Conservation (phyloP, 2,329 filamentous ascomycete species). For the Epicoccum sorghinum region DNA sequence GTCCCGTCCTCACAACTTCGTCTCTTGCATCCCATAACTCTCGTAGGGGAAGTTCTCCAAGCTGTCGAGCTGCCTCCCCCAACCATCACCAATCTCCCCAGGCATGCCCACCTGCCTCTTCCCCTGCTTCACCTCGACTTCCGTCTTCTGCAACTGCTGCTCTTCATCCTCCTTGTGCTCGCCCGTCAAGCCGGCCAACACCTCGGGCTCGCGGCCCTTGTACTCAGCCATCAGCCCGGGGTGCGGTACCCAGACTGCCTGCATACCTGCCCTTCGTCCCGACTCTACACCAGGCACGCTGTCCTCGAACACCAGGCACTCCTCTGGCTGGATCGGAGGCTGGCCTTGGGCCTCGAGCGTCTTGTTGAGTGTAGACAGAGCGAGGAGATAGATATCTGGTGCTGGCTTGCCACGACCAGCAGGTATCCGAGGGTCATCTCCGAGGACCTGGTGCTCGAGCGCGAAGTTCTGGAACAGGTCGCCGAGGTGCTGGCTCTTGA, state of each 20-base stretch:
- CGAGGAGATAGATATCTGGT: constrained; percentile 92
- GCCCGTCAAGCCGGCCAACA: constrained; percentile 81
- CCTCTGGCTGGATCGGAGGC: constrained; percentile 73
- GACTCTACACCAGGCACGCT: constrained; percentile 91
- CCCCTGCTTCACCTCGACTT: constrained; percentile 47
- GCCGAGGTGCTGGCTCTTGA: constrained; percentile 71
- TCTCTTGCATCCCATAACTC: constrained; percentile 60
- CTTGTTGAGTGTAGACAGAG: constrained; percentile 82
- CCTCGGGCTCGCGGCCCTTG: constrained; percentile 74
- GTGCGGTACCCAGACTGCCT: constrained; percentile 91
- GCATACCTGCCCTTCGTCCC: constrained; percentile 89
- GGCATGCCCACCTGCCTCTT: constrained; percentile 53
- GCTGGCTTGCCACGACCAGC: constrained; percentile 88
- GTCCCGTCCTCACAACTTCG: neutral
- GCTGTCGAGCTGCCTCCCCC: constrained; percentile 59
- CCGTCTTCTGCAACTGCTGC: constrained; percentile 35
- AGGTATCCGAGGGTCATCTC: constrained; percentile 81
- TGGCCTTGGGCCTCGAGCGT: constrained; percentile 66
- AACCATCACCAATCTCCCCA: constrained; percentile 66
- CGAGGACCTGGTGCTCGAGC: constrained; percentile 76
- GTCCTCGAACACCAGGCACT: constrained; percentile 97
- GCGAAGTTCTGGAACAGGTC: constrained; percentile 67
- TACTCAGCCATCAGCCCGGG: constrained; percentile 78
- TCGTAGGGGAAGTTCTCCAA: constrained; percentile 67
- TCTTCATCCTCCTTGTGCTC: constrained; percentile 66